Evolutionary conservation across 2,329 filamentous ascomycete species (phyloP), one percentile per base, ranked within the genome.

Genomic region (Lachnellula suecica): DNA sequence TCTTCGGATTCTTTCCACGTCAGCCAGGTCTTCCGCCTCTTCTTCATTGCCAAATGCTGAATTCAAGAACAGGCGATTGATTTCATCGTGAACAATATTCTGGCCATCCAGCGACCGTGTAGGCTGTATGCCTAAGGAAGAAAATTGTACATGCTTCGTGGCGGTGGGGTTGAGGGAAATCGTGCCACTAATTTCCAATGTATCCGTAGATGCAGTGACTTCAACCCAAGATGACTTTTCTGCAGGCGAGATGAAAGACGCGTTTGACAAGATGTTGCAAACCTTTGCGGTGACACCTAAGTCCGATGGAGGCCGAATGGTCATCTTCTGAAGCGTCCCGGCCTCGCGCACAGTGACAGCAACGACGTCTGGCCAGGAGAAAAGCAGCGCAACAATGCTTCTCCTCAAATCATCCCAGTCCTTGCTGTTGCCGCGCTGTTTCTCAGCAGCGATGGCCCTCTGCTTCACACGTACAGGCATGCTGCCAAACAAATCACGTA

Each of bases 401-500:
- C 51, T 54, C 29, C 55, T 62, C 41, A 68, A 49, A 3, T 52
- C 50, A 15, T 24, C 79, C 83, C 89, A 93, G 47, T 88, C 79
- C 58, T 79, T 87, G 19, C 79, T 69, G 44, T 52, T 59, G 2
- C 85, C 74, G 22, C 74, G 65, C 10, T 76, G 59, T 59, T 75
- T 77, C 62, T 82, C 73, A 35, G 76, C 68, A 58, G 74, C 71
- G 3, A 83, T 60, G 0, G 81, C 81, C 57, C 91, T 81, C 61
- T 91, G 88, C 66, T 94, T 96, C 23, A 95, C 86, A 13, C 93
- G 84, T 11, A 97, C 93, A 0, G 93, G 91, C 82, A 97, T 89
- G 53, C 85, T 88, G 0, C 92, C 91, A 70, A 97, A 97, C 1
- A 97, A 74, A 67, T 96, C 86, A 51, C 85, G 82, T 5, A 96